phyloP scores from a whole-genome alignment of 2,329 filamentous ascomycete genomes.

The Allantophomopsis cytisporea region DNA sequence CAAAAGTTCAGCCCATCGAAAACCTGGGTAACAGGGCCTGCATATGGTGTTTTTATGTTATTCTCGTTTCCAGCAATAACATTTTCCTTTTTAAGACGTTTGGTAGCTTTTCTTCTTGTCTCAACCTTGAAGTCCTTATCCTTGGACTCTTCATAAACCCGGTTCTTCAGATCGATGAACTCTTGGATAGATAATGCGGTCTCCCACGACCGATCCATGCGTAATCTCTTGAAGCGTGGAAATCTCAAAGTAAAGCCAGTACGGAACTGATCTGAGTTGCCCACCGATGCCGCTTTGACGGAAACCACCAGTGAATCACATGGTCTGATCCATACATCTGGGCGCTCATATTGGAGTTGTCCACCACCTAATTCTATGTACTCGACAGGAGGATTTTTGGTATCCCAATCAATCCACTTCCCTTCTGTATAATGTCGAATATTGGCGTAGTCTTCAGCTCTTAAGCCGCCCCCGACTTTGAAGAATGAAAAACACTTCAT shows the following conservation, averaged over 20 bases:
- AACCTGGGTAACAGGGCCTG: constrained; percentile 43
- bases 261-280: constrained; percentile 64
- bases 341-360: constrained; percentile 57
- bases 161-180: constrained; percentile 57
- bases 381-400: constrained; percentile 58
- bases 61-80: constrained; percentile 58
- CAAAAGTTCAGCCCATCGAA: constrained; percentile 73
- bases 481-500: constrained; percentile 90
- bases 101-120: constrained; percentile 41
- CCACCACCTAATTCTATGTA: constrained; percentile 75
- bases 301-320: constrained; percentile 77
- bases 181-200: constrained; percentile 65
- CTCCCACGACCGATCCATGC: constrained; percentile 76
- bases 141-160: constrained; percentile 55
- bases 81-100: constrained; percentile 55
- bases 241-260: constrained; percentile 72
- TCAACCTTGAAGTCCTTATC: constrained; percentile 71
- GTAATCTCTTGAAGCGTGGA: constrained; percentile 71
- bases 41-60: constrained; percentile 33
- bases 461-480: constrained; percentile 93
- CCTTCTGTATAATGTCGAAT: constrained; percentile 76
- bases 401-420: constrained; percentile 83
- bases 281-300: constrained; percentile 76
- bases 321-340: constrained; percentile 88
- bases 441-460: constrained; percentile 69